phyloP scores from a whole-genome alignment of 371 early-diverging fungal species.

The Saksenaea oblongispora region DNA sequence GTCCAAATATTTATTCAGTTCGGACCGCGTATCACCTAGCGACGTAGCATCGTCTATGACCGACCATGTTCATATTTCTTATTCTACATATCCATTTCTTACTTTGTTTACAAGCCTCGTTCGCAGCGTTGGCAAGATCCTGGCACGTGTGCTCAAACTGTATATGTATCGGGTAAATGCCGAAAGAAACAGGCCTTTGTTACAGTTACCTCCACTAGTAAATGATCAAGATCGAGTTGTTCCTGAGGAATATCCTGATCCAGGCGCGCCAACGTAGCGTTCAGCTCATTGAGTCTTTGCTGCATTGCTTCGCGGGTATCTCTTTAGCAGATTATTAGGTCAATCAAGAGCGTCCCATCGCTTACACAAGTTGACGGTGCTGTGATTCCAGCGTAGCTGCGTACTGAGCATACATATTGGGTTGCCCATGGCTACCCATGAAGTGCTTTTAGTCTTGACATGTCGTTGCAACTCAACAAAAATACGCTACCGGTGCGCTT shows the following conservation, averaged over 20 bases:
- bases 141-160: neutral
- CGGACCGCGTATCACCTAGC: neutral
- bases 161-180: neutral
- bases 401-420: neutral
- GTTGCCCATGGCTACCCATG: neutral
- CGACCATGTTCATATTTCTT: neutral
- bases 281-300: neutral
- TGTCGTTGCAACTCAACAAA: neutral
- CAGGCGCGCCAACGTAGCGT: neutral
- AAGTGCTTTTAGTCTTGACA: neutral
- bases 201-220: neutral
- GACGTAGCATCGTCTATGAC: neutral
- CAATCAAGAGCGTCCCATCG: neutral
- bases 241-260: neutral
- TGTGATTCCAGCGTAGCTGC: slow-evolving; percentile 1
- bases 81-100: neutral
- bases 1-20: neutral
- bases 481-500: neutral
- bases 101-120: neutral
- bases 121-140: neutral
- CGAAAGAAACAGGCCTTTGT: neutral
- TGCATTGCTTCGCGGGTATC: neutral
- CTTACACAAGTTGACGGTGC: slow-evolving; percentile 5
- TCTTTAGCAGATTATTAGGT: neutral
- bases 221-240: neutral